Evolutionary conservation across 495 filamentous ascomycete species (phyloP), one percentile per base, ranked within the genome.

Genomic region (Penicillium soppii): DNA sequence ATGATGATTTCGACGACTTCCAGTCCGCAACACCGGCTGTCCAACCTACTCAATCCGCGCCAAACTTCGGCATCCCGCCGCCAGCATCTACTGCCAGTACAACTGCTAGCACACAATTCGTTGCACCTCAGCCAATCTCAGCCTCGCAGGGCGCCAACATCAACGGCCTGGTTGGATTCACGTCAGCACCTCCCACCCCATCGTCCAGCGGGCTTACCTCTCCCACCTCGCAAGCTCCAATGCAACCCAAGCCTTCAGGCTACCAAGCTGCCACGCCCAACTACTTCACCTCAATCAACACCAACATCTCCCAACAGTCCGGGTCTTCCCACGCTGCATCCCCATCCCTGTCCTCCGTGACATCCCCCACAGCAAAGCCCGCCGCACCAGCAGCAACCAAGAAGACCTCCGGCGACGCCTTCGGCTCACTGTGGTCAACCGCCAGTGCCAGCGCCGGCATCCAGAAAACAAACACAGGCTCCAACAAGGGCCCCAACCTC

Each of bases 1-100:
- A 98, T 57, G 94, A 98, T 58, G 95, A 97, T 43, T 97, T 97
- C 58, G 94, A 97, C 64, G 95, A 97, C 65, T 97, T 97, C 79
- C 90, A 95, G 68, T 92, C 91, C n/a, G 94, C 95, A 13, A 77
- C 88, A 4, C 84, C 90, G 15, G 72, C 79, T 19, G 12, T 47
- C 12, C 58, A 61, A 15, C 40, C 59, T 25, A 56, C 74, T 39
- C 57, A 75, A 21, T 61, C 77, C 37, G 64, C 73, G 15, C 53
- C 75, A 43, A 73, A 64, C 46, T 77, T 80, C 54, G 58, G 69
- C 4, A 73, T 79, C 16, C 62, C 67, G 19, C 67, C 73, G 13
- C 70, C 88, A 13, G 77, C 82, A 41, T 79, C 85, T 23, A 85
- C 83, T n/a, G 80, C 80, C 23, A 84, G 79, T 50, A 82, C 84